phyloP scores from a whole-genome alignment of 2,329 filamentous ascomycete species.

The Cladosporium sp. region DNA sequence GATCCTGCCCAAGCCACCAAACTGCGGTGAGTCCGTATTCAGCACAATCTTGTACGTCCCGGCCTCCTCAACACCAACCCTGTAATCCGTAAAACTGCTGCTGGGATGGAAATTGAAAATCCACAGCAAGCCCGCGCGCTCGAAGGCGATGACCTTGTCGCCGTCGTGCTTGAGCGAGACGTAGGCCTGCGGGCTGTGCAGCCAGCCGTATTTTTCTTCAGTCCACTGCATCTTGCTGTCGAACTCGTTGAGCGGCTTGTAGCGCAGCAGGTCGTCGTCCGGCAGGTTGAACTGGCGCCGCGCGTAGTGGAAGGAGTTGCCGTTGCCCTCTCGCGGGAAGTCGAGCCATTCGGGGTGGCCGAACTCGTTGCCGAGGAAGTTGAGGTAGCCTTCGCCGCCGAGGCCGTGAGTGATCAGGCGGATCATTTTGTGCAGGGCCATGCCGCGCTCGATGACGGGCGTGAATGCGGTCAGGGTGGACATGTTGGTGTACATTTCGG shows the following conservation, averaged over 20 bases:
- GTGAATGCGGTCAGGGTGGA: slow-evolving; percentile 78
- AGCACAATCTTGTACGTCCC: slow-evolving; percentile 86
- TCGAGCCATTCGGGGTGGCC: slow-evolving; percentile 98
- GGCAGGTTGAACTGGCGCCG: slow-evolving; percentile 88
- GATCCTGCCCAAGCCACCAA: slow-evolving; percentile 74
- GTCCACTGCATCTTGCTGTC: slow-evolving; percentile 84
- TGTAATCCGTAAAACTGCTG: slow-evolving; percentile 83
- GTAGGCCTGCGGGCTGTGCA: slow-evolving; percentile 78
- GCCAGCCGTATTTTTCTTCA: slow-evolving; percentile 87
- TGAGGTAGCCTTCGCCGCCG: slow-evolving; percentile 93
- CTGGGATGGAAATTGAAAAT: slow-evolving; percentile 93
- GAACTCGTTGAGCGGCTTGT: slow-evolving; percentile 88
- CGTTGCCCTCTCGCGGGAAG: slow-evolving; percentile 76
- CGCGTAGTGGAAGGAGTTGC: slow-evolving; percentile 35
- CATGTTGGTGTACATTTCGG: slow-evolving; percentile 98
- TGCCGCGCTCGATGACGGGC: slow-evolving; percentile 79
- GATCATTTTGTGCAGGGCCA: slow-evolving; percentile 96
- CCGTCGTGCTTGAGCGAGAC: slow-evolving; percentile 87
- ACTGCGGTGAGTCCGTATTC: slow-evolving; percentile 68
- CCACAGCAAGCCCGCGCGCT: slow-evolving; percentile 82
- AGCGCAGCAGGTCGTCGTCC: slow-evolving; percentile 78
- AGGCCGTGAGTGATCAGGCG: slow-evolving; percentile 84
- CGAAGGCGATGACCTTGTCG: slow-evolving; percentile 94
- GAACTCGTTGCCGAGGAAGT: slow-evolving; percentile 98
- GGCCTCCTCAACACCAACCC: slow-evolving; percentile 75